Conservation (phyloP, 2,329 filamentous ascomycete genomes). For the Sporothrix mexicana region DNA sequence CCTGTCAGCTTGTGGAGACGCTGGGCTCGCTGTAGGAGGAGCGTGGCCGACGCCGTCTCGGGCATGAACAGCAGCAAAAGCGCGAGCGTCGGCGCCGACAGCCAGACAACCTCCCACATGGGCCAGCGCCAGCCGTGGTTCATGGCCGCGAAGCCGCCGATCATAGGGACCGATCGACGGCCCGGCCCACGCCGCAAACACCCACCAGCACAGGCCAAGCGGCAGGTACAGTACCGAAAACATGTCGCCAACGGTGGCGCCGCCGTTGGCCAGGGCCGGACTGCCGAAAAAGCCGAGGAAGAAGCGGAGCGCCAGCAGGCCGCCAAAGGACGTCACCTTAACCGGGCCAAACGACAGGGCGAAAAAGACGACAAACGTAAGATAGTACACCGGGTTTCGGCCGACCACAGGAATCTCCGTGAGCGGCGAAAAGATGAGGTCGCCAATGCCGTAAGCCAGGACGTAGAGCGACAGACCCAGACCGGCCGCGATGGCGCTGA, state of each 20-base stretch:
- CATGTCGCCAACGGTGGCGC: conserved; percentile 68
- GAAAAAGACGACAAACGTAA: conserved; percentile 37
- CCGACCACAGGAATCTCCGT: conserved; percentile 50
- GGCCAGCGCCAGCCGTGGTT: conserved; percentile 46
- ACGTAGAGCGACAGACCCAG: conserved; percentile 62
- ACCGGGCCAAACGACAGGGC: conserved; percentile 49
- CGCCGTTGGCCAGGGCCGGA: conserved; percentile 66
- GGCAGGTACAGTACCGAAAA: conserved; percentile 62
- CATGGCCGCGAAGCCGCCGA: conserved; percentile 44
- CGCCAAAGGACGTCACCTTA: conserved; percentile 55
- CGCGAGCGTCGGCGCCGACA: conserved; percentile 51
- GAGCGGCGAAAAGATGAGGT: conserved; percentile 61
- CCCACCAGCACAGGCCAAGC: conserved; percentile 83
- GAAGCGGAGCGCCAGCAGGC: conserved; percentile 70
- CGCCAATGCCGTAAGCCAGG: conserved; percentile 63
- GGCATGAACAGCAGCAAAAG: conserved; percentile 47
- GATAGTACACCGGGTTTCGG: conserved; percentile 37
- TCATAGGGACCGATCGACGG: conserved; percentile 61
- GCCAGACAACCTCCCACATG: conserved; percentile 44
- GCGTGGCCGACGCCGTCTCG: conserved; percentile 49
- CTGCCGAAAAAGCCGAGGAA: conserved; percentile 68
- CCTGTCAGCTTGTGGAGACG: conserved; percentile 61
- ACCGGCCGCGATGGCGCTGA: conserved; percentile 54
- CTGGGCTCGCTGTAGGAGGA: conserved; percentile 61
- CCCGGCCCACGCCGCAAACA: conserved; percentile 55